Percentiles rank a stretch among this genome's conserved stretches.
Evolutionary conservation across 371 early-diverging fungal genomes (phyloP).

Genomic region (Chytridium lagenaria): DNA sequence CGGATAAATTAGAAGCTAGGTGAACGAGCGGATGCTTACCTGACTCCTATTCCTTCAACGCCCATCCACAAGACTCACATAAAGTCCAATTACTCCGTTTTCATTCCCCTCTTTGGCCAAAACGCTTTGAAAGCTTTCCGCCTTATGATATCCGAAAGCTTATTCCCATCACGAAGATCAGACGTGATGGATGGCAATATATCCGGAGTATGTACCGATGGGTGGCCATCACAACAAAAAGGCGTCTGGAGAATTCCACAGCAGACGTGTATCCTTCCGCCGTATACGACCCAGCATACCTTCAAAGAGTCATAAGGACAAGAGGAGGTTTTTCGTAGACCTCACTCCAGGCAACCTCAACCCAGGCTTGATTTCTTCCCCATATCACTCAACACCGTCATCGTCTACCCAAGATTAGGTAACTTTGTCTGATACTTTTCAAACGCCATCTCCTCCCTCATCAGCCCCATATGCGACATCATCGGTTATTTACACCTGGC

Average conservation of each 20-base stretch:
- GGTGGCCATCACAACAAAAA: conserved; percentile 45
- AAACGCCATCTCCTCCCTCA: no score
- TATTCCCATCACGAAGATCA: conserved; percentile 50
- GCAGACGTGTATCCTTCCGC: conserved; percentile 42
- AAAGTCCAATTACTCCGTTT: conserved; percentile 52
- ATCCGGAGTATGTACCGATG: conserved; percentile 30
- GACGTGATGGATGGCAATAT: conserved; percentile 6
- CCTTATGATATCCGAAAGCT: conserved; percentile 32
- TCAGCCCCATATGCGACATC: no score
- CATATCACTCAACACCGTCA: no score
- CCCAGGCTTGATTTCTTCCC: no score
- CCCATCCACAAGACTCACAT: conserved; percentile 65
- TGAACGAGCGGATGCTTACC: conserved; percentile 36
- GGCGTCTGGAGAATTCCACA: conserved; percentile 44
- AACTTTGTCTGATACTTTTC: no score
- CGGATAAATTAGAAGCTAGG: no score
- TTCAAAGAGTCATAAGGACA: no score
- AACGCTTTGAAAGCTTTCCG: conserved; percentile 21
- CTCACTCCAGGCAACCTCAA: no score
- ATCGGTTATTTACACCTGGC: no score
- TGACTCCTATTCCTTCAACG: conserved; percentile 47
- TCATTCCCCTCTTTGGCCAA: neutral
- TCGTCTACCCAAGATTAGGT: no score
- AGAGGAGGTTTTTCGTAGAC: no score
- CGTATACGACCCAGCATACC: conserved; percentile 42